A percentile compares a stretch with the other conserved stretches of the same genome.
Evolutionary conservation across 768 basidiomycete genomes (phyloP).

Genomic region (Pleurotus tuber-regium): DNA sequence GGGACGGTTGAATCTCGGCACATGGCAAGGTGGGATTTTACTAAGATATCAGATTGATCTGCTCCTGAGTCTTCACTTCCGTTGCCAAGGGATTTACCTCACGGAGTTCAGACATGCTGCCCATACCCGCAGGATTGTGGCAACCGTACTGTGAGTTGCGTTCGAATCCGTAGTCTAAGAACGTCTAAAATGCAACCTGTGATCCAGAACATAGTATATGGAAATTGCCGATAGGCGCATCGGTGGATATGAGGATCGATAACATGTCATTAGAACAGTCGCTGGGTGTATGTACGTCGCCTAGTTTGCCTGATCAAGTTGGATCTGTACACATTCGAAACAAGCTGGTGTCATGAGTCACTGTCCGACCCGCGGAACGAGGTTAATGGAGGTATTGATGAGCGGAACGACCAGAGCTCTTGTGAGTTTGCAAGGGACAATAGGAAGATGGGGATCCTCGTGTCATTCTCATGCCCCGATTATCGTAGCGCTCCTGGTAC

Average conservation of each 20-base stretch:
- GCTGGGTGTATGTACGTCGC: no score
- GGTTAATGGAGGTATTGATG: no score
- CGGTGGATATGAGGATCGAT: no score
- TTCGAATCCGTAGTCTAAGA: no score
- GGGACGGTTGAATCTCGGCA: constrained; percentile 76
- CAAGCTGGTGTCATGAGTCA: no score
- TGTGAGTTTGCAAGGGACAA: background rate
- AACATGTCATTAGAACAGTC: no score
- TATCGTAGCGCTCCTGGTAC: background rate
- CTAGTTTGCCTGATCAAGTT: no score
- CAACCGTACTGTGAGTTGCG: constrained; percentile 69
- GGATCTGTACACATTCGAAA: no score
- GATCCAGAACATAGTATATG: no score
- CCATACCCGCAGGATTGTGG: constrained; percentile 70
- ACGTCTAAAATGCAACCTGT: no score
- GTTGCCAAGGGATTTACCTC: constrained; percentile 70
- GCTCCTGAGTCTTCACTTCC: background rate
- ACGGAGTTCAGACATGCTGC: constrained; percentile 76
- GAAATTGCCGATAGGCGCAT: no score
- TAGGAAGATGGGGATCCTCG: background rate
- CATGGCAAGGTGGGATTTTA: constrained; percentile 76
- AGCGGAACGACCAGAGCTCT: background rate
- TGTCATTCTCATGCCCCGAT: background rate
- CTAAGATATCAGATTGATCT: background rate
- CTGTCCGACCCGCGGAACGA: no score